phyloP scores from a whole-genome alignment of 768 basidiomycete species.

The Suillus subalutaceus region DNA sequence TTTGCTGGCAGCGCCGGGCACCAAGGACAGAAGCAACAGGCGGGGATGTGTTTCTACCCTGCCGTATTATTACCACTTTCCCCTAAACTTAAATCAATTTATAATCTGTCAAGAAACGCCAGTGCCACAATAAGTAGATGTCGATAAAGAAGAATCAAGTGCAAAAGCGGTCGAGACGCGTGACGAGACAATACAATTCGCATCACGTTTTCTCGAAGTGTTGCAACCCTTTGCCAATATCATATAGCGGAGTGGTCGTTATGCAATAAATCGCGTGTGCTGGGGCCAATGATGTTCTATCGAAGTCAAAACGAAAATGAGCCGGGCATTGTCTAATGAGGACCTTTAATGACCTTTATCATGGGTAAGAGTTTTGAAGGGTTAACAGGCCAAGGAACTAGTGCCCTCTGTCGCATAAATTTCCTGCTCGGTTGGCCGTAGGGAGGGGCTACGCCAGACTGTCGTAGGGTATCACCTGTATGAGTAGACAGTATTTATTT shows the following conservation, averaged over 20 bases:
- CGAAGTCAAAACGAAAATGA: neutral
- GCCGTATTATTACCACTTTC: neutral
- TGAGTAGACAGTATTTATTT: neutral
- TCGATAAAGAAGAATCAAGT: neutral
- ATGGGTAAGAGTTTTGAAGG: neutral
- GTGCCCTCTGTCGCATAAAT: neutral
- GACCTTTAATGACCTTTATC: neutral
- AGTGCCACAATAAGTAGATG: neutral
- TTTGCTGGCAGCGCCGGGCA: conserved; percentile 1
- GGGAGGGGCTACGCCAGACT: neutral
- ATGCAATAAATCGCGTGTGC: neutral
- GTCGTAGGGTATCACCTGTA: neutral
- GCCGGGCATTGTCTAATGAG: neutral
- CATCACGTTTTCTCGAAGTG: neutral
- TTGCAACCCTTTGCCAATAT: neutral
- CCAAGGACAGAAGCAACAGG: conserved; percentile 1
- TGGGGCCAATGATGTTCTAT: neutral
- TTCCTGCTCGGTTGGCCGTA: neutral
- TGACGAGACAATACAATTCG: neutral
- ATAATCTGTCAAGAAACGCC: neutral
- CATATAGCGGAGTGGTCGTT: neutral
- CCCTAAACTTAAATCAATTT: neutral
- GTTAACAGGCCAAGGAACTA: neutral
- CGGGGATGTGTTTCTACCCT: neutral
- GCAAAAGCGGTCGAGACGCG: neutral